Evolutionary conservation across 2,329 filamentous ascomycete genomes (phyloP).

Genomic region (Trematosphaeria pertusa): DNA sequence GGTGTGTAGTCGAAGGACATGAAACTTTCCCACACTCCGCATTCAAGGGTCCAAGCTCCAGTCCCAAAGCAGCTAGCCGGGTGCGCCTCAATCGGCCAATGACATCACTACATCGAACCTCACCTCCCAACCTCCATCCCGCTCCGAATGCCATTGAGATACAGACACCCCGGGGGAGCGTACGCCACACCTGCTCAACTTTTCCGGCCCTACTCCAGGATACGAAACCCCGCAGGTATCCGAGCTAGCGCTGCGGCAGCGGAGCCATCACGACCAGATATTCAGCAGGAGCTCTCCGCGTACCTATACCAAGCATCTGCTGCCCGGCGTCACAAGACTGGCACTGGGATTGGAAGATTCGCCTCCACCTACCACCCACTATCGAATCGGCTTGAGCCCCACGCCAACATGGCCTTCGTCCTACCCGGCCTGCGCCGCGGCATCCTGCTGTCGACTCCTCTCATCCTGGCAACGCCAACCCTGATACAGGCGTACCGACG

Average conservation of each 20-base stretch:
- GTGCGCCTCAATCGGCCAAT: conserved; percentile 31
- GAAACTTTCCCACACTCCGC: conserved; percentile 15
- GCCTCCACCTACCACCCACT: background rate
- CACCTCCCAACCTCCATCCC: conserved; percentile 5
- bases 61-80: conserved; percentile 20
- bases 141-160: conserved; percentile 22
- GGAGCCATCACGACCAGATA: background rate
- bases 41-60: conserved; percentile 39
- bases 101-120: conserved; percentile 39
- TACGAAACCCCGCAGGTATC: background rate
- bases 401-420: conserved; percentile 46
- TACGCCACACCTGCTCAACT: background rate
- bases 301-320: conserved; percentile 2
- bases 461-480: conserved; percentile 42
- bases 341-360: background rate
- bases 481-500: conserved; percentile 37
- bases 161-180: background rate
- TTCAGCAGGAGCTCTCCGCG: conserved; percentile 4
- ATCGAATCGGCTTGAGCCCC: conserved; percentile 1
- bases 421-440: conserved; percentile 49
- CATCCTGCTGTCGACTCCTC: conserved; percentile 44
- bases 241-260: background rate
- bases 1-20: no score
- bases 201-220: conserved; percentile 2
- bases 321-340: background rate